phyloP scores from a whole-genome alignment of 306 rosid genomes.

The Inga oerstediana region DNA sequence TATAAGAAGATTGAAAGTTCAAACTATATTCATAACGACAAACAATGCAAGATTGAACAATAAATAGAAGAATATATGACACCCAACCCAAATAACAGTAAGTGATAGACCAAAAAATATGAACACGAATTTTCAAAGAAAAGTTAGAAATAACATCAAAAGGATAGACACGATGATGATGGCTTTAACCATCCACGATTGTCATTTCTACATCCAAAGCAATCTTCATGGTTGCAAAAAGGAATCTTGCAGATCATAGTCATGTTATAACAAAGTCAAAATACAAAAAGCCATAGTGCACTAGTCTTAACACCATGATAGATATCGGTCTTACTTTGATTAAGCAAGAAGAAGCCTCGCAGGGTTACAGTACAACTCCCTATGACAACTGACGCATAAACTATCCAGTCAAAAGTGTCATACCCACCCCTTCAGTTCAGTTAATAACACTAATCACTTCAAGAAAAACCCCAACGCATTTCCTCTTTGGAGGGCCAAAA shows the following conservation, averaged over 20 bases:
- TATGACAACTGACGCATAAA: neutral
- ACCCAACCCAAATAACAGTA: neutral
- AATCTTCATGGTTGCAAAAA: neutral
- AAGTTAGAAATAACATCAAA: constrained; percentile 12
- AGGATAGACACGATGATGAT: neutral
- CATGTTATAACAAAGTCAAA: neutral
- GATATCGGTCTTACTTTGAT: neutral
- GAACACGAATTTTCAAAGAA: neutral
- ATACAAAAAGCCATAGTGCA: neutral
- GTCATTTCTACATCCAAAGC: constrained; percentile 7
- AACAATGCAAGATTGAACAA: neutral
- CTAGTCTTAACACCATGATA: neutral
- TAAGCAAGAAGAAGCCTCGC: constrained; percentile 18
- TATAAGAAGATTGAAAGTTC: neutral
- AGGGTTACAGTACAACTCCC: neutral
- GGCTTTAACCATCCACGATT: neutral
- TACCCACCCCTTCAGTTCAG: neutral
- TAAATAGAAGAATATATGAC: neutral
- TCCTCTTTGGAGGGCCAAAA: neutral
- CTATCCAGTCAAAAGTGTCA: neutral
- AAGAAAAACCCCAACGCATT: neutral
- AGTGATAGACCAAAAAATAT: neutral
- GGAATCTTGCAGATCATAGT: neutral
- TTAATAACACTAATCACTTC: neutral
- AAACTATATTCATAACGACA: neutral